Percentiles rank a stretch among this genome's conserved stretches.
Evolutionary conservation across 805 yeast genomes (phyloP).

Genomic region (Priceomyces fermenticarens): DNA sequence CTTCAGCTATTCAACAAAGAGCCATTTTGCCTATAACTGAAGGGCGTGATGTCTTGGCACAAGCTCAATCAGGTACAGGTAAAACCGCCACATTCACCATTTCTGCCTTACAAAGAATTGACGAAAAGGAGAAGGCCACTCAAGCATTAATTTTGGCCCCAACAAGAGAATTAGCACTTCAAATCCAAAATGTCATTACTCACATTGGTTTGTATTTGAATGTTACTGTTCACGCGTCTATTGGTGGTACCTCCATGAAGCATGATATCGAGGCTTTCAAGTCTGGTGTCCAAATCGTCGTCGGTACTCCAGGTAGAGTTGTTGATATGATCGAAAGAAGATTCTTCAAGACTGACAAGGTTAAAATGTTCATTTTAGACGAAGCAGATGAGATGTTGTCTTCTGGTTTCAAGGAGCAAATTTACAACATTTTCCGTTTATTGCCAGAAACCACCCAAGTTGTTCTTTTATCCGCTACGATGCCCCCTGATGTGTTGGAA

Average conservation of each 20-base stretch:
- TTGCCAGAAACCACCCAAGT: slow-evolving; percentile 90
- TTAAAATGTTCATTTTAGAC: slow-evolving; percentile 93
- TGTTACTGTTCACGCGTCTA: slow-evolving; percentile 90
- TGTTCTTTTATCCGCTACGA: slow-evolving; percentile 90
- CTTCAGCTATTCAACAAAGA: slow-evolving; percentile 79
- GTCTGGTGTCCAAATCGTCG: slow-evolving; percentile 87
- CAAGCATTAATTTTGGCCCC: slow-evolving; percentile 96
- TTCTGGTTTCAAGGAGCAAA: slow-evolving; percentile 92
- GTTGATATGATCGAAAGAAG: slow-evolving; percentile 93
- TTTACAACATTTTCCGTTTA: slow-evolving; percentile 86
- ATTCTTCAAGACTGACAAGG: slow-evolving; percentile 71
- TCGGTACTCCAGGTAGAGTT: slow-evolving; percentile 99
- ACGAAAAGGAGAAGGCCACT: slow-evolving; percentile 65
- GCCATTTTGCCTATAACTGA: slow-evolving; percentile 77
- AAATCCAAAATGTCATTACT: slow-evolving; percentile 90
- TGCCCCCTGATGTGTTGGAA: slow-evolving; percentile 89
- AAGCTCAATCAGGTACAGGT: slow-evolving; percentile 89
- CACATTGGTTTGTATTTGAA: slow-evolving; percentile 90
- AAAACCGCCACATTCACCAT: slow-evolving; percentile 88
- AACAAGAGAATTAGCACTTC: slow-evolving; percentile 95
- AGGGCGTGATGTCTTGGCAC: slow-evolving; percentile 73
- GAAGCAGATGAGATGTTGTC: slow-evolving; percentile 98
- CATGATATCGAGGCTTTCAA: slow-evolving; percentile 84
- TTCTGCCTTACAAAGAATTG: slow-evolving; percentile 69
- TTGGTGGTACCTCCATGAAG: slow-evolving; percentile 91